Evolutionary conservation across 306 rosid genomes (phyloP), one percentile per base, ranked within the genome.

Genomic region (Oxytropis ochrocephala): DNA sequence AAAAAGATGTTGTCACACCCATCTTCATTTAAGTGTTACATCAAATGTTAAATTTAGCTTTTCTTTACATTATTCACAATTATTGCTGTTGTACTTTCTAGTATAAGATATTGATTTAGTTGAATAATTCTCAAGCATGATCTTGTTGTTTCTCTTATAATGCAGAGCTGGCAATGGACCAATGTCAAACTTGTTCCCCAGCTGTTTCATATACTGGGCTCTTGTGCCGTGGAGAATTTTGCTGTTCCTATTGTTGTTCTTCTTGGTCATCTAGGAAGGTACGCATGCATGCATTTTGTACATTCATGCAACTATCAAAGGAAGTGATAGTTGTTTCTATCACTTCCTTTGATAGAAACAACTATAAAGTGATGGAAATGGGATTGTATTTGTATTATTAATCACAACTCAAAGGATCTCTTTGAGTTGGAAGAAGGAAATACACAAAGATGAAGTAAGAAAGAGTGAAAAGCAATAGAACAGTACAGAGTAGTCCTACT

Each of bases 251-350:
- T 88, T 49, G 50, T 86, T 71, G 69, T 81, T 84, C 96, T 88
- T 63, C 91, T 91, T 42, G 96, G 91, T 71, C 96, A 85, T 70
- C 91, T 91, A 69, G 96, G 97, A 80, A 86, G 91, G 97, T 88
- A 79, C 67, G 33, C 73, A 51, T 73, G 38, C 27, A 44, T 43
- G 36, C 44, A 70, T 24, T 69, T n/a, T 5, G 11, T 70, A 7
- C 11, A 13, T 27, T 41, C 53, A 17, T 59, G 14, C 52, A 21
- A 5, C 11, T 39, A 18, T 9, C n/a, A n/a, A n/a, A n/a, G n/a
- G n/a, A n/a, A n/a, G n/a, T n/a, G n/a, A n/a, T n/a, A n/a, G n/a
- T n/a, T n/a, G n/a, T n/a, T n/a, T n/a, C n/a, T n/a, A n/a, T n/a
- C n/a, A n/a, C n/a, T n/a, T n/a, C n/a, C n/a, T n/a, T n/a, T n/a